These are phyloP conservation scores for Syzygium aqueum DNA, from an alignment of 345 rosid species.

Conservation along the genomic window DNA sequence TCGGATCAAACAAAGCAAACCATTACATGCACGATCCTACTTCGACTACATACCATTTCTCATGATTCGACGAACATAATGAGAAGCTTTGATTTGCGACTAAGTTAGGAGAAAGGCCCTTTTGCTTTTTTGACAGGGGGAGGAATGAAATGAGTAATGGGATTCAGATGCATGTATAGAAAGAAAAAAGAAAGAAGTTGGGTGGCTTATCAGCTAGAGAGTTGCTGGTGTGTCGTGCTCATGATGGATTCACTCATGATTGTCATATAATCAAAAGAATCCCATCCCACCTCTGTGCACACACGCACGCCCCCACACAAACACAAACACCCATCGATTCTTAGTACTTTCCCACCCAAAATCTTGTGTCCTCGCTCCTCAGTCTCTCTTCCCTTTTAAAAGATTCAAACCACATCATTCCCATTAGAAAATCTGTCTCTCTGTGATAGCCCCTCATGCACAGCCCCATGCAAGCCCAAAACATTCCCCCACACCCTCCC, in stretches of 20 bases:
- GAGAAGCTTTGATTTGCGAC: background rate
- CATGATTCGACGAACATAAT: background rate
- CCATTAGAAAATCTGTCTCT: constrained; percentile 48
- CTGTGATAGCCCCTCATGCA: constrained; percentile 21
- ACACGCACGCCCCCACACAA: background rate
- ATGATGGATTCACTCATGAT: constrained; percentile 30
- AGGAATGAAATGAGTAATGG: background rate
- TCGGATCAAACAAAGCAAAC: background rate
- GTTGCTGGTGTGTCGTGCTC: background rate
- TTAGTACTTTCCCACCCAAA: constrained; percentile 14
- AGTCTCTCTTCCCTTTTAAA: background rate
- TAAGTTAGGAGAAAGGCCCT: background rate
- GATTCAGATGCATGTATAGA: background rate
- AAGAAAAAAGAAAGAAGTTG: background rate
- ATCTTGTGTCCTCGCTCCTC: background rate
- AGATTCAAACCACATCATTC: constrained; percentile 37
- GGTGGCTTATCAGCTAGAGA: background rate
- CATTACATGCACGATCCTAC: background rate
- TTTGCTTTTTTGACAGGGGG: background rate
- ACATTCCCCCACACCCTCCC: background rate
- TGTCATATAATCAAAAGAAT: constrained; percentile 27
- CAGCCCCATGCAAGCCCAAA: constrained; percentile 26
- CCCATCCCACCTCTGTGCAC: constrained; percentile 14
- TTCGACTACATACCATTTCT: background rate
- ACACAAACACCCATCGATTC: background rate